These are phyloP conservation scores for Blastobotrys terrestris DNA, from an alignment of 805 yeast genomes.

Conservation along the genomic window DNA sequence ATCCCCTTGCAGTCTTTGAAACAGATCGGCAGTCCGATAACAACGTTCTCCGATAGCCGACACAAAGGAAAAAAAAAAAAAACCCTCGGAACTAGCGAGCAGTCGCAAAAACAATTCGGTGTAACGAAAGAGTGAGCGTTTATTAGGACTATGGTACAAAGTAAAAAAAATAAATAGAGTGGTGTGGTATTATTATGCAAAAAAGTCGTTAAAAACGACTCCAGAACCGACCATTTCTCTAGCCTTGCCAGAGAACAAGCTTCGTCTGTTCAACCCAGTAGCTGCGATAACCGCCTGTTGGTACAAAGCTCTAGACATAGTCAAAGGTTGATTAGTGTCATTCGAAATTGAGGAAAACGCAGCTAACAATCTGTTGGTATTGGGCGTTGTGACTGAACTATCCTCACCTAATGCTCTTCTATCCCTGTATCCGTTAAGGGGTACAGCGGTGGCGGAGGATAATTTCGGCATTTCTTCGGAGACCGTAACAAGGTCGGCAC, in stretches of 20 bases:
- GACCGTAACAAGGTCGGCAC: background rate
- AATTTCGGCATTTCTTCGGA: background rate
- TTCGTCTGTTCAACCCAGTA: slow-evolving; percentile 23
- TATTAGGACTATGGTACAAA: background rate
- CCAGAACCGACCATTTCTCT: slow-evolving; percentile 24
- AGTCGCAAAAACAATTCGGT: too few species aligned
- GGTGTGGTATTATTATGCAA: background rate
- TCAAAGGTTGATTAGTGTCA: slow-evolving; percentile 2
- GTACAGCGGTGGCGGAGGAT: slow-evolving; percentile 12
- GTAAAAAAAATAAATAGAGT: background rate
- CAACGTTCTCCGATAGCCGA: background rate
- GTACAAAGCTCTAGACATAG: slow-evolving; percentile 16
- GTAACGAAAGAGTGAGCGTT: too few species aligned
- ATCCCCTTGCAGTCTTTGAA: background rate
- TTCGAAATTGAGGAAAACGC: slow-evolving; percentile 13
- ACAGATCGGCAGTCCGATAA: background rate
- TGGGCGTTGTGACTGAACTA: slow-evolving; percentile 6
- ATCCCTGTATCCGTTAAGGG: slow-evolving; percentile 22
- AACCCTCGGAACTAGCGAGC: too few species aligned
- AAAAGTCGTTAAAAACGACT: background rate
- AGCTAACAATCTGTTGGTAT: slow-evolving; percentile 20
- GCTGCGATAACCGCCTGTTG: slow-evolving; percentile 23
- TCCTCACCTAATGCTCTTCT: slow-evolving; percentile 3
- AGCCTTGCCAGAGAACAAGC: slow-evolving; percentile 28
- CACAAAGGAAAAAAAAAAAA: background rate